Evolutionary conservation across 495 filamentous ascomycete genomes (phyloP).

Genomic region (Penicillium samsonianum): DNA sequence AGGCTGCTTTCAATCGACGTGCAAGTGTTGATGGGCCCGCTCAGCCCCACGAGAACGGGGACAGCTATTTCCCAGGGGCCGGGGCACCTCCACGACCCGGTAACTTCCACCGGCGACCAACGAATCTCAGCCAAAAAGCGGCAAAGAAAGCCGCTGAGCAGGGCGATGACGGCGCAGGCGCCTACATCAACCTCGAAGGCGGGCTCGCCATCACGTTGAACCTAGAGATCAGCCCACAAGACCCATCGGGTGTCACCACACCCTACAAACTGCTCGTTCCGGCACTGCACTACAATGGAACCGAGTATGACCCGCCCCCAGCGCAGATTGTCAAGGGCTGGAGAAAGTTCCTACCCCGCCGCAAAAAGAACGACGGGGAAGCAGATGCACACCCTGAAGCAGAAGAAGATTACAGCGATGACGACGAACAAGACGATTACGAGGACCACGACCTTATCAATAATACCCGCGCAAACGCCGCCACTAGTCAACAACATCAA

Average conservation of each 20-base stretch:
- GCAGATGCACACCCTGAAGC: constrained; percentile 17
- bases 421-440: constrained; percentile 30
- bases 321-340: constrained; percentile 44
- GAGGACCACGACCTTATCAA: constrained; percentile 33
- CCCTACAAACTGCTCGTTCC: constrained; percentile 88
- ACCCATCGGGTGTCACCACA: constrained; percentile 85
- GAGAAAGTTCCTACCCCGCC: constrained; percentile 43
- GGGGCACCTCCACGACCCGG: constrained; percentile 39
- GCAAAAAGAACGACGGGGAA: constrained; percentile 27
- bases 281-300: constrained; percentile 58
- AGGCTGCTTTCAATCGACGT: constrained; percentile 25
- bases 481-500: constrained; percentile 13
- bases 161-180: constrained; percentile 44
- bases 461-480: constrained; percentile 32
- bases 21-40: constrained; percentile 44
- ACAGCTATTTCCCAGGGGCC: constrained; percentile 43
- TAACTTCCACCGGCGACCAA: constrained; percentile 71
- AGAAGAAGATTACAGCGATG: constrained; percentile 31
- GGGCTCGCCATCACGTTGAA: constrained; percentile 85
- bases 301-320: constrained; percentile 43
- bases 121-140: constrained; percentile 64
- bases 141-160: constrained; percentile 40
- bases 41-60: constrained; percentile 33
- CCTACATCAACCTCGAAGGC: constrained; percentile 65
- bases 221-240: constrained; percentile 78